Conservation (phyloP, 495 filamentous ascomycete genomes). For the Geoglossum glabrum region DNA sequence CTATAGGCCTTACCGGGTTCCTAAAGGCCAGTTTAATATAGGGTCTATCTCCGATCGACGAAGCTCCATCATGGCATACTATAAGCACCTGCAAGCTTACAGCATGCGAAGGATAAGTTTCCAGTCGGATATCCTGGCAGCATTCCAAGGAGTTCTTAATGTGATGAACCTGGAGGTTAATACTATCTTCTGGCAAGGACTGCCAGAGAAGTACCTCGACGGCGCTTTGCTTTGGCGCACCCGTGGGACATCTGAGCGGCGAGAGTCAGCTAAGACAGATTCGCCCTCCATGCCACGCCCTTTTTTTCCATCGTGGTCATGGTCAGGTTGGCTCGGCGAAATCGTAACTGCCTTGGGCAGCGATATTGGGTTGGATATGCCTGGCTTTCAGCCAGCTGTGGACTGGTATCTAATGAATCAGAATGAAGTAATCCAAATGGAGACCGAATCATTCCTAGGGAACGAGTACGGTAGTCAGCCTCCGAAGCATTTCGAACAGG, state of each 20-base stretch:
- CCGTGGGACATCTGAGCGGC: neutral
- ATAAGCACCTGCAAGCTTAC: neutral
- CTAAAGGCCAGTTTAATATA: neutral
- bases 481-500: no score
- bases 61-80: neutral
- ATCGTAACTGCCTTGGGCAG: no score
- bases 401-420: no score
- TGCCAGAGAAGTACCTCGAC: neutral
- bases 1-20: neutral
- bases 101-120: neutral
- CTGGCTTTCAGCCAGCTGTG: no score
- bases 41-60: no score
- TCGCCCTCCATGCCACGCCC: neutral
- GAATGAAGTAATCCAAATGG: no score
- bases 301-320: neutral
- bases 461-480: no score
- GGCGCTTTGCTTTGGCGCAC: neutral
- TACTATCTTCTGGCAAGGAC: neutral
- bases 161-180: neutral
- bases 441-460: no score
- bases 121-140: neutral
- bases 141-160: neutral
- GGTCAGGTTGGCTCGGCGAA: neutral
- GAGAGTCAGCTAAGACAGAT: neutral
- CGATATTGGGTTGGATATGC: no score